phyloP scores from a whole-genome alignment of 1,139 yeast species.

The Debaryomyces fabryi region DNA sequence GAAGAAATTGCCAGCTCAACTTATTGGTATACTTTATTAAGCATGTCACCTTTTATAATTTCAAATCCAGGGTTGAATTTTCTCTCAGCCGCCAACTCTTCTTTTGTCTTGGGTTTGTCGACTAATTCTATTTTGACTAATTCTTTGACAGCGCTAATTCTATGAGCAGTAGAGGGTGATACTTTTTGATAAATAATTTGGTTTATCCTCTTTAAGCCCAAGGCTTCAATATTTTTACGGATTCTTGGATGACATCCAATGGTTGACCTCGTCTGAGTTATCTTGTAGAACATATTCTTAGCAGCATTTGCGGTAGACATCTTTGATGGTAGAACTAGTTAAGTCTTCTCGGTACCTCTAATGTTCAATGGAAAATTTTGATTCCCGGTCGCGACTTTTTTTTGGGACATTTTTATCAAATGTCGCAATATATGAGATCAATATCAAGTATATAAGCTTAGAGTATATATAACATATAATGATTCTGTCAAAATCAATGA shows the following conservation, averaged over 20 bases:
- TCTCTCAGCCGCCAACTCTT: conserved; percentile 58
- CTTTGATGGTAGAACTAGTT: not conserved
- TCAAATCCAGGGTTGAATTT: conserved; percentile 66
- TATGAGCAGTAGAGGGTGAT: conserved; percentile 82
- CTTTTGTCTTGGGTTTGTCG: conserved; percentile 49
- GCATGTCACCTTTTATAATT: conserved; percentile 21
- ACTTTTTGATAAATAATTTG: conserved; percentile 74
- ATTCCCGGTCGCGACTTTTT: conserved; percentile 1
- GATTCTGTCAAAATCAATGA: not conserved
- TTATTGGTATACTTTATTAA: conserved; percentile 11
- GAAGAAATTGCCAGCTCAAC: not conserved
- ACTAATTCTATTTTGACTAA: conserved; percentile 83
- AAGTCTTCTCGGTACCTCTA: not conserved
- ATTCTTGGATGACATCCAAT: conserved; percentile 80
- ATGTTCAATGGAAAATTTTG: conserved; percentile 2
- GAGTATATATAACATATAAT: not conserved
- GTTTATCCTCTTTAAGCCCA: conserved; percentile 79
- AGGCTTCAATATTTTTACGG: conserved; percentile 64
- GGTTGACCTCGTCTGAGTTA: conserved; percentile 77
- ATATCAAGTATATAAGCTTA: not conserved
- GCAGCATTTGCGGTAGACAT: conserved; percentile 2
- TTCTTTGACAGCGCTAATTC: conserved; percentile 82
- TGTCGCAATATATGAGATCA: not conserved
- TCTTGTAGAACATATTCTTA: conserved; percentile 49
- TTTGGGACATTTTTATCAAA: not conserved